These are phyloP conservation scores for Silybum marianum DNA, from an alignment of 129 eudicot species.

Conservation along the genomic window DNA sequence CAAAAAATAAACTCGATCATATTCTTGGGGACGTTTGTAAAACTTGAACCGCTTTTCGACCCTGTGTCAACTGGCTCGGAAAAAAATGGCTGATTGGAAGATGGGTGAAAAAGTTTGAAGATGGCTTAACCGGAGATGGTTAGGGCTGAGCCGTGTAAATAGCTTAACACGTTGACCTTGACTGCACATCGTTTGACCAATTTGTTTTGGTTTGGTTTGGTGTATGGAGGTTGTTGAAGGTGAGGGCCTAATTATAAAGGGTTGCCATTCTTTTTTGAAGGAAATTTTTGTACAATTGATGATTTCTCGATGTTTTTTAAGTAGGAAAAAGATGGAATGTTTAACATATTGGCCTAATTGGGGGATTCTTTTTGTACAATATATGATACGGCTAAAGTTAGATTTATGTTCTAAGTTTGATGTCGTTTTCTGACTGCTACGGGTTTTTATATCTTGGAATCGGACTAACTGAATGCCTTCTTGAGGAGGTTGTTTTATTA, in stretches of 20 bases:
- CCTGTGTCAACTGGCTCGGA: constrained; percentile 2
- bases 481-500: neutral
- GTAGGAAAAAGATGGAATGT: constrained; percentile 21
- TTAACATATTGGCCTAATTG: constrained; percentile 31
- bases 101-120: constrained; percentile 19
- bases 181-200: constrained; percentile 19
- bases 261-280: constrained; percentile 10
- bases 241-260: constrained; percentile 8
- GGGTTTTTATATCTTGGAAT: neutral
- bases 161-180: constrained; percentile 27
- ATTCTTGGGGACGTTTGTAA: constrained; percentile 21
- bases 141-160: constrained; percentile 27
- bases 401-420: constrained; percentile 4
- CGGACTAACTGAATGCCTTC: neutral
- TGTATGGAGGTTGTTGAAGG: constrained; percentile 10
- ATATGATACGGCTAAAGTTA: constrained; percentile 21
- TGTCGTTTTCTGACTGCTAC: neutral
- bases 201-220: constrained; percentile 6
- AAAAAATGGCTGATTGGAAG: neutral
- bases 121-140: constrained; percentile 5
- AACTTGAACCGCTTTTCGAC: constrained; percentile 2
- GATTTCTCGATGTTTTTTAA: neutral
- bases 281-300: constrained; percentile 17
- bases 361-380: constrained; percentile 33
- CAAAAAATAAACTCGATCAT: constrained; percentile 12